Evolutionary conservation across 139 green algal species (phyloP), one percentile per base, ranked within the genome.

Genomic region (Chlamydomonas incerta): DNA sequence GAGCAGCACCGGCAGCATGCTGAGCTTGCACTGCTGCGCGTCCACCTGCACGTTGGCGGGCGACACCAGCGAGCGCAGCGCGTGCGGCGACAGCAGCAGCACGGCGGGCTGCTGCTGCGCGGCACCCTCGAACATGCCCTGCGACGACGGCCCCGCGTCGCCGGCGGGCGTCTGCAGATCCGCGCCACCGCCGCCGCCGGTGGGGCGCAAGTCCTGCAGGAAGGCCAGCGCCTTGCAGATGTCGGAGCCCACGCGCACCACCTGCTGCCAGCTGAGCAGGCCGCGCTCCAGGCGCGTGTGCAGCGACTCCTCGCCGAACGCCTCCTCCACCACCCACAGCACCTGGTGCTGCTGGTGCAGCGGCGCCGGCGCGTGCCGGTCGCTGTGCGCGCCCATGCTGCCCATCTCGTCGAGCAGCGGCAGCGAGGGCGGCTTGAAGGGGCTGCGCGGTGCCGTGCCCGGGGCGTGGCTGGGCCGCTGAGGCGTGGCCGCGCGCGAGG

Each of bases 311-410:
- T 88, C 86, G 4, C 91, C 91, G 77, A 92, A 92, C 37, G 62
- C 67, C 88, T 94, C 91, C 81, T 94, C 91, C 65, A 94, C 83
- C 72, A 94, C 88, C 91, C 91, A 94, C 63, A 94, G 33, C 34
- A 73, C 82, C 71, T 90, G 80, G 26, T 81, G 65, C 63, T 85
- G 80, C 35, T 55, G 66, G 23, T 66, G 47, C 21, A 65, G 60
- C 41, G 60, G 60, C 60, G 24, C 28, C 18, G 60, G 18, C 2
- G 55, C 20, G 20, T 74, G 37, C 3, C 31, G 23, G 29, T 28
- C 47, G 60, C 11, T 24, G 76, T 18, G n/a, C 14, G 14, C 67
- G 62, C 37, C 33, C 24, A 34, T 62, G 50, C 47, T 21, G 66
- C 66, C 67, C 20, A 74, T 65, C 41, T 23, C 14, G 3, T 70